These are phyloP conservation scores for Yarrowia sp. DNA, from an alignment of 805 yeast genomes.

Conservation along the genomic window DNA sequence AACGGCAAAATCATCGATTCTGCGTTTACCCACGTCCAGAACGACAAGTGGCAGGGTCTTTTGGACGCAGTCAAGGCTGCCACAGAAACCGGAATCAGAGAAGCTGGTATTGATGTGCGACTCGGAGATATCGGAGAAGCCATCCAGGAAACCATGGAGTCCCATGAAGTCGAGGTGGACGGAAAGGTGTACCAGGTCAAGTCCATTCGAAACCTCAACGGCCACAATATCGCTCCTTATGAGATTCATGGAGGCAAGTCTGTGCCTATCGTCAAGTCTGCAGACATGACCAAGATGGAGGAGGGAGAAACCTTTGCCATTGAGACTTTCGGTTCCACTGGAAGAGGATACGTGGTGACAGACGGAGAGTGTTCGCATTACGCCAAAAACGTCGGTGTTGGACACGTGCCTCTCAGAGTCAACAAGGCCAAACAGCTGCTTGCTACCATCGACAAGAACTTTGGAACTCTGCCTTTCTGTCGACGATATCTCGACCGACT, in stretches of 20 bases:
- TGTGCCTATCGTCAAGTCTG: slow-evolving; percentile 92
- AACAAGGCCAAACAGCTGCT: slow-evolving; percentile 69
- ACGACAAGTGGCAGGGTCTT: slow-evolving; percentile 74
- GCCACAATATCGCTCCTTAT: slow-evolving; percentile 85
- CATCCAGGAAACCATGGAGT: slow-evolving; percentile 95
- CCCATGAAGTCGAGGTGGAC: slow-evolving; percentile 85
- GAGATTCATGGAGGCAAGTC: slow-evolving; percentile 92
- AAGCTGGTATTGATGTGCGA: slow-evolving; percentile 94
- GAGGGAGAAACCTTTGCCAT: slow-evolving; percentile 98
- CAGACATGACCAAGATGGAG: slow-evolving; percentile 95
- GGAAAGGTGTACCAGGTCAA: slow-evolving; percentile 84
- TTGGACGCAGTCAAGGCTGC: slow-evolving; percentile 87
- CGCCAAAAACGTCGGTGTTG: slow-evolving; percentile 55
- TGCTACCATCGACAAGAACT: slow-evolving; percentile 67
- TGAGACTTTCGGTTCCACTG: slow-evolving; percentile 97
- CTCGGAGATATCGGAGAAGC: slow-evolving; percentile 94
- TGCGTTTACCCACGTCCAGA: slow-evolving; percentile 89
- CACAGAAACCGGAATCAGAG: slow-evolving; percentile 87
- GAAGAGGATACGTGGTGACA: slow-evolving; percentile 80
- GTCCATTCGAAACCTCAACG: slow-evolving; percentile 87
- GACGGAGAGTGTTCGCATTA: slow-evolving; percentile 96
- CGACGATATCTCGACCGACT: slow-evolving; percentile 87
- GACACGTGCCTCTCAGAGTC: slow-evolving; percentile 51
- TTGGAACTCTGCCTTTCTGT: slow-evolving; percentile 96
- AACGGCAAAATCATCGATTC: slow-evolving; percentile 93